Evolutionary conservation across 192 early-diverging fungal species (phyloP).

Genomic region (Coemansia sp.): DNA sequence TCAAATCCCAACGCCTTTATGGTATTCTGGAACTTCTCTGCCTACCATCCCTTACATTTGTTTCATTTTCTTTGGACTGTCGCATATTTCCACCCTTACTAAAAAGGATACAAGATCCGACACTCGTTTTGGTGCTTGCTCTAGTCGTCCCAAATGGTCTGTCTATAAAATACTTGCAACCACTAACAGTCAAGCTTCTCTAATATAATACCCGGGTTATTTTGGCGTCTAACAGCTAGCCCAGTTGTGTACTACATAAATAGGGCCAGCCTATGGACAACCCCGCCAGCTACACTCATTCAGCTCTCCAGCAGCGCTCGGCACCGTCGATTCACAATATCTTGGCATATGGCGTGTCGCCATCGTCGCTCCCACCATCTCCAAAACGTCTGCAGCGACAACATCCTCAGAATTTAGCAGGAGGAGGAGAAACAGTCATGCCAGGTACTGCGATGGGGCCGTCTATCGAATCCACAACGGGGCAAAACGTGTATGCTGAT

Average conservation of each 20-base stretch:
- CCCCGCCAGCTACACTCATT: constrained; percentile 15
- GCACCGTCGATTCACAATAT: constrained; percentile 30
- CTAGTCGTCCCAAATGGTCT: too few relatives aligned
- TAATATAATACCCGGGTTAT: neutral
- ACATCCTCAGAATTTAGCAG: neutral
- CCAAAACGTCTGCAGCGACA: constrained; percentile 2
- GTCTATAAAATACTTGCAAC: too few relatives aligned
- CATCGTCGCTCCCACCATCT: neutral
- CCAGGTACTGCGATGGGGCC: neutral
- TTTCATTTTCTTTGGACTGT: neutral
- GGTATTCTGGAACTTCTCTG: neutral
- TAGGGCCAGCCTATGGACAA: constrained; percentile 30
- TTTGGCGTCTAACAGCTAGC: neutral
- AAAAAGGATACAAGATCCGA: too few relatives aligned
- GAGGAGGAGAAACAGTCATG: constrained; percentile 1
- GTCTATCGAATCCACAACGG: constrained; percentile 8
- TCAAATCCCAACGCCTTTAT: neutral
- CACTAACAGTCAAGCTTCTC: neutral
- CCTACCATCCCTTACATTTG: neutral
- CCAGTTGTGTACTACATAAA: neutral
- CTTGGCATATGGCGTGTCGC: constrained; percentile 7
- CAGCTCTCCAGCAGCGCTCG: constrained; percentile 25
- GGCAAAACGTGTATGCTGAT: constrained; percentile 14
- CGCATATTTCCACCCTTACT: neutral
- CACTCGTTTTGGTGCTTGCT: too few relatives aligned